Evolutionary conservation across 2,329 filamentous ascomycete species (phyloP).

Genomic region (Ceratocystis papillata): DNA sequence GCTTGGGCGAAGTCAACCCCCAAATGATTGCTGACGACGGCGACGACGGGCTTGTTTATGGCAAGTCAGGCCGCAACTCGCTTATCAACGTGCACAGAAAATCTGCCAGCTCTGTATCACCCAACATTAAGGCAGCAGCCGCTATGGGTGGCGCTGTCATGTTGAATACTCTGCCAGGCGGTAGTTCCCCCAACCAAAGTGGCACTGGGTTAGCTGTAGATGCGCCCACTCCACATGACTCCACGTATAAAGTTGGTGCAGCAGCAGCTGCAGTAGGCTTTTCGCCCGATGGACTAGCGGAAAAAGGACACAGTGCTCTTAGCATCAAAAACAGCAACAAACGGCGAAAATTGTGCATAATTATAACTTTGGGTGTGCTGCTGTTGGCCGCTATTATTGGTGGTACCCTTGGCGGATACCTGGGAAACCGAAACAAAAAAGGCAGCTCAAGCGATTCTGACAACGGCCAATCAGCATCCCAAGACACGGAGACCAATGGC

Average conservation of each 20-base stretch:
- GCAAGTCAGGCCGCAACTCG: slow-evolving; percentile 40
- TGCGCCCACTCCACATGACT: background rate
- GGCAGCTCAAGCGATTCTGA: slow-evolving; percentile 26
- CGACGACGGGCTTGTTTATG: slow-evolving; percentile 64
- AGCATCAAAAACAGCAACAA: slow-evolving; percentile 24
- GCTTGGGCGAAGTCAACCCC: slow-evolving; percentile 57
- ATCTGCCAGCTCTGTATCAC: slow-evolving; percentile 32
- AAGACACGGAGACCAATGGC: slow-evolving; percentile 53
- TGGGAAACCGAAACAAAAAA: slow-evolving; percentile 43
- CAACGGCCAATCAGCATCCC: slow-evolving; percentile 41
- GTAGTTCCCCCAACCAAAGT: slow-evolving; percentile 18
- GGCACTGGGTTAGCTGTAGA: slow-evolving; percentile 6
- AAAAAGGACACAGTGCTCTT: background rate
- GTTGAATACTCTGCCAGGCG: slow-evolving; percentile 19
- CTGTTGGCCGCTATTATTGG: slow-evolving; percentile 61
- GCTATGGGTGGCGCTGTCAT: slow-evolving; percentile 34
- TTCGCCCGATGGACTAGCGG: slow-evolving; percentile 38
- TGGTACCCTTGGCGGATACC: slow-evolving; percentile 61
- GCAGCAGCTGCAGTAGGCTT: slow-evolving; percentile 17
- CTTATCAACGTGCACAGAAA: slow-evolving; percentile 42
- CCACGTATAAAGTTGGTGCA: background rate
- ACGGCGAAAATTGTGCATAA: slow-evolving; percentile 59
- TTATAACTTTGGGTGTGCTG: slow-evolving; percentile 51
- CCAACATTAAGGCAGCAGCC: slow-evolving; percentile 37
- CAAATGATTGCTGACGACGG: slow-evolving; percentile 76